Evolutionary conservation across 768 basidiomycete genomes (phyloP).

Genomic region (Boletus bicolor): DNA sequence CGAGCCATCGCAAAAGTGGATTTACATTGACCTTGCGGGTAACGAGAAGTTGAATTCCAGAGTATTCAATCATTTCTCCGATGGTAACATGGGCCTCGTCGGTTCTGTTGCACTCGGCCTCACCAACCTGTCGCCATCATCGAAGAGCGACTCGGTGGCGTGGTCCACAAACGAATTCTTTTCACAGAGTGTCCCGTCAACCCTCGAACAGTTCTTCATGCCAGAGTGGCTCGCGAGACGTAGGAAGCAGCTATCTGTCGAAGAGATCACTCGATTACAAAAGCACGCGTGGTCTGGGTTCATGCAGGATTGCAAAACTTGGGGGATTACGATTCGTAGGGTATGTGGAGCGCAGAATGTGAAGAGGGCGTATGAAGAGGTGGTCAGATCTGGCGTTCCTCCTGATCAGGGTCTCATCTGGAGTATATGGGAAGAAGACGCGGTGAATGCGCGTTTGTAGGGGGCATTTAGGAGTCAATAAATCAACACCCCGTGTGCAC

Average conservation of each 20-base stretch:
- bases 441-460: constrained; percentile 13
- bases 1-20: constrained; percentile 38
- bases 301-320: constrained; percentile 51
- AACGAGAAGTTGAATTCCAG: constrained; percentile 47
- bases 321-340: constrained; percentile 51
- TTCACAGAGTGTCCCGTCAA: not conserved
- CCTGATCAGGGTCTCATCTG: constrained; percentile 59
- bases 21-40: constrained; percentile 65
- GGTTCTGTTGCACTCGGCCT: constrained; percentile 50
- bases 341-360: constrained; percentile 48
- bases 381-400: constrained; percentile 45
- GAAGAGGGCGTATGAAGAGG: constrained; percentile 44
- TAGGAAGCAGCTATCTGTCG: constrained; percentile 42
- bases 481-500: not conserved
- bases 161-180: constrained; percentile 41
- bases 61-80: constrained; percentile 40
- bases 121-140: constrained; percentile 52
- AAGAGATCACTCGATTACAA: constrained; percentile 50
- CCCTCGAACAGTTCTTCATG: constrained; percentile 62
- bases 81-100: constrained; percentile 28
- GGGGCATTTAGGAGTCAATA: not conserved
- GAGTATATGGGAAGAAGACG: constrained; percentile 58
- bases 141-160: constrained; percentile 29
- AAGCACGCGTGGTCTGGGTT: constrained; percentile 55
- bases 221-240: constrained; percentile 63